Conservation (phyloP, 1,284 basidiomycete species). For the Neolentinus lepideus region DNA sequence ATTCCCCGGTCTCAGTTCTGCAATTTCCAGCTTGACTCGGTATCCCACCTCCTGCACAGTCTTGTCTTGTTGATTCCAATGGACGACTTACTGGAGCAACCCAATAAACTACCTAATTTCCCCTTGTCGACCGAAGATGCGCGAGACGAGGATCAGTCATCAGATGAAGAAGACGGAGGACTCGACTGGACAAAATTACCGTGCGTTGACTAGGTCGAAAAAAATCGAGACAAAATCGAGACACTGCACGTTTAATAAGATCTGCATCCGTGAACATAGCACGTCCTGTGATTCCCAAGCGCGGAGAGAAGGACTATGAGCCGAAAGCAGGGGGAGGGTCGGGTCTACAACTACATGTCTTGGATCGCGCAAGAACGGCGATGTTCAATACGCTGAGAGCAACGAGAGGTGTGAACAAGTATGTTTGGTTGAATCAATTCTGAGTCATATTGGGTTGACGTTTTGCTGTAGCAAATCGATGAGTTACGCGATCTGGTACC, state of each 20-base stretch:
- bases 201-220: slow-evolving; percentile 15
- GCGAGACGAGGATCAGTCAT: slow-evolving; percentile 39
- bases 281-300: slow-evolving; percentile 71
- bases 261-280: slow-evolving; percentile 13
- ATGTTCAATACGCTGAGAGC: slow-evolving; percentile 80
- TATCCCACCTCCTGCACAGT: no score
- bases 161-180: slow-evolving; percentile 50
- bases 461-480: slow-evolving; percentile 50
- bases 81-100: slow-evolving; percentile 27
- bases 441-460: slow-evolving; percentile 5
- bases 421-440: slow-evolving; percentile 13
- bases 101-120: slow-evolving; percentile 12
- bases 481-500: slow-evolving; percentile 71
- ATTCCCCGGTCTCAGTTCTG: no score
- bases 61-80: slow-evolving; percentile 10
- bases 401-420: slow-evolving; percentile 72
- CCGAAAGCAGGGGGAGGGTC: slow-evolving; percentile 70
- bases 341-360: slow-evolving; percentile 71
- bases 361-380: slow-evolving; percentile 67
- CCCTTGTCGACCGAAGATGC: slow-evolving; percentile 7
- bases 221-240: neutral
- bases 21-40: no score
- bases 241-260: neutral
- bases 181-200: slow-evolving; percentile 56
- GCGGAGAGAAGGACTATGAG: slow-evolving; percentile 96